Evolutionary conservation across 768 basidiomycete genomes (phyloP), one percentile per base, ranked within the genome.

Genomic region (Auricularia heimuer): DNA sequence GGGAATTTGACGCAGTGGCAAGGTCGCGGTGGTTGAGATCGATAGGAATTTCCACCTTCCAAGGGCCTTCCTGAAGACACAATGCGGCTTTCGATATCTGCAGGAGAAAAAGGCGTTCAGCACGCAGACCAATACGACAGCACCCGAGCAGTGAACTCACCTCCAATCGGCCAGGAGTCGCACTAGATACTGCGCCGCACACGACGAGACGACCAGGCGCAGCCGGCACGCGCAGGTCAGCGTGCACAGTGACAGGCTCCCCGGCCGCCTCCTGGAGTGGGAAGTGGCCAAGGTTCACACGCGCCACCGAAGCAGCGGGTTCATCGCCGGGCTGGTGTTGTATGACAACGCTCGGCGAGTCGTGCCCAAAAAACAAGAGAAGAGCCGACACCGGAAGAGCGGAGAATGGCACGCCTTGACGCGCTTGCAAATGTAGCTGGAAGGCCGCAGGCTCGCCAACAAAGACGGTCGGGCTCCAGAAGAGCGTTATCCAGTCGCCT

Each of bases 401-500:
- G 3, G 82, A 79, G 21, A 92, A 77, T 0, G 78, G 72, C 12
- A 83, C 77, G 3, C 75, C 69, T 0, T 73, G 69, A 0, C 85
- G 84, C 0, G 88, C 82, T 2, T 78, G 74, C 36, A 97, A 71
- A 7, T 80, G 77, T 7, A 97, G 69, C 73, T 98, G 94, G 74
- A 92, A 97, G 0, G 90, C 83, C 0, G 82, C 83, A 3, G 76
- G 72, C 67, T 86, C 82, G 10, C 79, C 82, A 3, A 94, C 81
- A 62, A 81, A 79, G 33, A 85, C 82, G 65, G 85, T 81, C 0
- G 81, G 67, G 7, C 80, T 73, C 89, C 91, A 94, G 73, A 97
- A 98, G 0, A 85, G 80, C 3, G 87, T 75, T 36, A 76, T 78
- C 0, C 85, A 81, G 44, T 85, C 78, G 66, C 94, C 93, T 94